Conservation (phyloP, 495 filamentous ascomycete genomes). For the Podospora comata region DNA sequence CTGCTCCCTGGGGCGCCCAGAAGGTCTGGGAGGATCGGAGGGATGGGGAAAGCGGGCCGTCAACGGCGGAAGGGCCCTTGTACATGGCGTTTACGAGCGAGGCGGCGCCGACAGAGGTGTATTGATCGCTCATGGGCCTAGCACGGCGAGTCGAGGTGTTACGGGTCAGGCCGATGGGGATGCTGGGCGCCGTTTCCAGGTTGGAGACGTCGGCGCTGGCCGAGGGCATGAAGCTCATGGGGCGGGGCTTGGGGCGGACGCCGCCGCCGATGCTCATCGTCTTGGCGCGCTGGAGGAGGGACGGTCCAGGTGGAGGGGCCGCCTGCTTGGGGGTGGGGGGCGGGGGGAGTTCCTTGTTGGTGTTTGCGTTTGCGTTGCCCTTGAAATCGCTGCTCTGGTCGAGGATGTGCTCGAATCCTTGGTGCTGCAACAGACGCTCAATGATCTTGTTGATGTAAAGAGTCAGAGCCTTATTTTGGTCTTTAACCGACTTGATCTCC, state of each 20-base stretch:
- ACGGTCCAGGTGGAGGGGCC: constrained; percentile 50
- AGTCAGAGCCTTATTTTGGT: constrained; percentile 94
- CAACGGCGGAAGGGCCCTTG: constrained; percentile 49
- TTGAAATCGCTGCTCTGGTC: constrained; percentile 67
- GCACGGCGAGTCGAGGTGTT: constrained; percentile 56
- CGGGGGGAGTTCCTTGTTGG: constrained; percentile 82
- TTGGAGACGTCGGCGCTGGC: constrained; percentile 50
- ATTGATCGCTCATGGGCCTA: constrained; percentile 69
- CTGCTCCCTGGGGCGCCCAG: constrained; percentile 39
- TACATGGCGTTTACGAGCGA: constrained; percentile 82
- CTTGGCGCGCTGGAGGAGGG: constrained; percentile 75
- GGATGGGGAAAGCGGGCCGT: constrained; percentile 55
- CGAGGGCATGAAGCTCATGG: constrained; percentile 57
- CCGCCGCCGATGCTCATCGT: constrained; percentile 55
- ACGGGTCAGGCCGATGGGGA: constrained; percentile 65
- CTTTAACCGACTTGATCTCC: constrained; percentile 78
- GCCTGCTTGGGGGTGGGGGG: constrained; percentile 64
- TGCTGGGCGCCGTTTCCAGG: constrained; percentile 77
- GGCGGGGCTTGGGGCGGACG: constrained; percentile 56
- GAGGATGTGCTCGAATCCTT: constrained; percentile 89
- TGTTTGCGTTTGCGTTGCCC: constrained; percentile 41
- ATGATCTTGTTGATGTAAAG: constrained; percentile 99
- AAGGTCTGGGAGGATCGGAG: constrained; percentile 47
- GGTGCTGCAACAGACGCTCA: constrained; percentile 85
- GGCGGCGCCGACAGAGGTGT: constrained; percentile 57